Evolutionary conservation across 2,329 filamentous ascomycete species (phyloP).

Genomic region (Cylindrodendrum hubeiense): DNA sequence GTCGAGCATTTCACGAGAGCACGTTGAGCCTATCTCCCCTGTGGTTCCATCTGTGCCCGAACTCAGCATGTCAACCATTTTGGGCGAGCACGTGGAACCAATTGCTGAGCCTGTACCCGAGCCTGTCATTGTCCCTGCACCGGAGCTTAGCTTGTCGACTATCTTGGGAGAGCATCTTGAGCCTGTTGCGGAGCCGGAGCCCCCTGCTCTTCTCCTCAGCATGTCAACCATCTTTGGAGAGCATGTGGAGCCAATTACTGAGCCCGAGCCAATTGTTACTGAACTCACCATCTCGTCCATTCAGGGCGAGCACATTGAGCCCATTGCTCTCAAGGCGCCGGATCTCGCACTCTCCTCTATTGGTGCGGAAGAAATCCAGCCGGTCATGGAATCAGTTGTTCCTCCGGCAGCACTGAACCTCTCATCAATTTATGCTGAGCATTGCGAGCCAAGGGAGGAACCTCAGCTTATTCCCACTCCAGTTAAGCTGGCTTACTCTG

Average conservation of each 20-base stretch:
- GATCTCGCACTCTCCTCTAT: conserved; percentile 48
- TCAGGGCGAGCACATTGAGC: conserved; percentile 42
- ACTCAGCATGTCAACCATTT: conserved; percentile 33
- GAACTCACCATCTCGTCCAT: conserved; percentile 39
- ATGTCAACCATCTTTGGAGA: conserved; percentile 36
- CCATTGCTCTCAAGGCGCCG: conserved; percentile 30
- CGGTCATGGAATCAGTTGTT: conserved; percentile 49
- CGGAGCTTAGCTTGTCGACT: conserved; percentile 33
- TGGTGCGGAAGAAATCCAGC: conserved; percentile 45
- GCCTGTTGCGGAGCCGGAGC: conserved; percentile 31
- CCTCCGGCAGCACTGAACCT: conserved; percentile 45
- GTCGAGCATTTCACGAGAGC: conserved; percentile 42
- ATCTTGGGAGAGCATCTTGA: conserved; percentile 38
- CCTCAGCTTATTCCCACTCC: conserved; percentile 35
- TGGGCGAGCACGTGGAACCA: conserved; percentile 46
- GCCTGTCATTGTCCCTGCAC: conserved; percentile 37
- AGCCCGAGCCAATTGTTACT: conserved; percentile 24
- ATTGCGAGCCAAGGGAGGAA: conserved; percentile 52
- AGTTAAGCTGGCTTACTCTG: conserved; percentile 49
- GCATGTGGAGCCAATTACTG: conserved; percentile 35
- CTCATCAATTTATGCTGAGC: conserved; percentile 46
- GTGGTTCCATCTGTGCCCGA: conserved; percentile 13
- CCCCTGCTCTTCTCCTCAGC: conserved; percentile 32
- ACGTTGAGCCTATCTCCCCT: conserved; percentile 44
- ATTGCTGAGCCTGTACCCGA: conserved; percentile 38